Evolutionary conservation across 2,329 filamentous ascomycete genomes (phyloP).

Genomic region (Neonectria sp.): DNA sequence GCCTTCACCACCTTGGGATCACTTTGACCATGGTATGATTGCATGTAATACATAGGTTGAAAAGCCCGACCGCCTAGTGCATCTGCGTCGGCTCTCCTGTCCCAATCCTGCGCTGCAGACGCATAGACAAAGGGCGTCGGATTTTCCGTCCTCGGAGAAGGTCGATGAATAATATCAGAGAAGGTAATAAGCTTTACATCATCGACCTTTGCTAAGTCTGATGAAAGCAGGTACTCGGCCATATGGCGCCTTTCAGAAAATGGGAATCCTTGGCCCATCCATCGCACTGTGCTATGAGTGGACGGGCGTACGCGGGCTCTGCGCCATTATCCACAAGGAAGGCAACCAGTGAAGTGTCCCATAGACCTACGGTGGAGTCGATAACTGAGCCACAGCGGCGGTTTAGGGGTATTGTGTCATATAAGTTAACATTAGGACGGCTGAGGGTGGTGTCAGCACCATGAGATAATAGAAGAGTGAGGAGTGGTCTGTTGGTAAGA

Average conservation of each 20-base stretch:
- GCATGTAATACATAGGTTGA: not conserved
- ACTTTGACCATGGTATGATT: not conserved
- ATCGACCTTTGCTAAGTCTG: not conserved
- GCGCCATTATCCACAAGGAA: slow-evolving; percentile 2
- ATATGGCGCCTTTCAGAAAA: slow-evolving; percentile 7
- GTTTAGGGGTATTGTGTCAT: not conserved
- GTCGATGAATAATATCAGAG: not conserved
- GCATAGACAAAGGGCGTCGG: slow-evolving; percentile 19
- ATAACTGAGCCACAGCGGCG: not conserved
- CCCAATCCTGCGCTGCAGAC: slow-evolving; percentile 16
- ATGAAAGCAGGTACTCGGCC: slow-evolving; percentile 14
- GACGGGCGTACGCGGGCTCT: not conserved
- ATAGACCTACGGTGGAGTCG: not conserved
- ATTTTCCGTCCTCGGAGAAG: not conserved
- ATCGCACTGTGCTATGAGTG: not conserved
- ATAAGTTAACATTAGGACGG: not conserved
- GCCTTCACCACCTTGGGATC: not conserved
- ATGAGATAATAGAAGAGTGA: slow-evolving; percentile 3
- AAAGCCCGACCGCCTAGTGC: not conserved
- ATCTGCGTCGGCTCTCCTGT: slow-evolving; percentile 1
- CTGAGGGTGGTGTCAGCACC: not conserved
- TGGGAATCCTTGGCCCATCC: not conserved
- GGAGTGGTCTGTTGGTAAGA: slow-evolving; percentile 7
- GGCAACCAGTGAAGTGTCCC: not conserved
- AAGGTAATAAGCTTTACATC: slow-evolving; percentile 15